phyloP scores from a whole-genome alignment of 345 rosid genomes.

The Bretschneidera sinensis region DNA sequence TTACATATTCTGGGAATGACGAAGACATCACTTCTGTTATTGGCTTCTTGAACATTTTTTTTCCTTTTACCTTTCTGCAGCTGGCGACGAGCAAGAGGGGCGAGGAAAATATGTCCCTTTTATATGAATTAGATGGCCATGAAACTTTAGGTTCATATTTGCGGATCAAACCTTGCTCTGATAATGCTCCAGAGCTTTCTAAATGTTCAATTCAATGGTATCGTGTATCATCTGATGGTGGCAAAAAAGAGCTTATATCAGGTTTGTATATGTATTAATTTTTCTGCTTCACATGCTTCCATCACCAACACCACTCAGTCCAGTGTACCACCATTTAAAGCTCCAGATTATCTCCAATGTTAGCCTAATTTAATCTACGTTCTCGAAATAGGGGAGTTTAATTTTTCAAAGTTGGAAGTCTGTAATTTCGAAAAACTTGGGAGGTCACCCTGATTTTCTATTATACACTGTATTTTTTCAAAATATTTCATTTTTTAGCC shows the following conservation, averaged over 20 bases:
- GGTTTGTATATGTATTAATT: slow-evolving; percentile 35
- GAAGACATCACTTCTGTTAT: background rate
- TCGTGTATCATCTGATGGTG: slow-evolving; percentile 65
- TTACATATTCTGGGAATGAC: background rate
- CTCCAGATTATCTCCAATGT: too few species aligned
- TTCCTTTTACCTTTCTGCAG: slow-evolving; percentile 28
- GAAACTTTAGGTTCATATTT: slow-evolving; percentile 84
- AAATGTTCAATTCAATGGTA: slow-evolving; percentile 79
- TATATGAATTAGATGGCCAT: slow-evolving; percentile 76
- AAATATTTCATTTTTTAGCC: too few species aligned
- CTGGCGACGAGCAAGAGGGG: slow-evolving; percentile 60
- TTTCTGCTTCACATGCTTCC: background rate
- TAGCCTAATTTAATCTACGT: too few species aligned
- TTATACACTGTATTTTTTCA: too few species aligned
- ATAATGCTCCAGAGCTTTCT: slow-evolving; percentile 64
- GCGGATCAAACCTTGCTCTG: slow-evolving; percentile 59
- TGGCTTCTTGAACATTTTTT: slow-evolving; percentile 17
- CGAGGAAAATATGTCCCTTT: slow-evolving; percentile 39
- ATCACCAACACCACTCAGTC: too few species aligned
- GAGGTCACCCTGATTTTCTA: too few species aligned
- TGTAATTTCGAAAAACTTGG: too few species aligned
- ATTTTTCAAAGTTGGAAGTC: too few species aligned
- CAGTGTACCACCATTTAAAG: too few species aligned
- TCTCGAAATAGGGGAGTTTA: too few species aligned
- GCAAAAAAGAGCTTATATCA: slow-evolving; percentile 81